Evolutionary conservation across 106 monocot species (phyloP), one percentile per base, ranked within the genome.

Genomic region (Narthecium ossifragum): DNA sequence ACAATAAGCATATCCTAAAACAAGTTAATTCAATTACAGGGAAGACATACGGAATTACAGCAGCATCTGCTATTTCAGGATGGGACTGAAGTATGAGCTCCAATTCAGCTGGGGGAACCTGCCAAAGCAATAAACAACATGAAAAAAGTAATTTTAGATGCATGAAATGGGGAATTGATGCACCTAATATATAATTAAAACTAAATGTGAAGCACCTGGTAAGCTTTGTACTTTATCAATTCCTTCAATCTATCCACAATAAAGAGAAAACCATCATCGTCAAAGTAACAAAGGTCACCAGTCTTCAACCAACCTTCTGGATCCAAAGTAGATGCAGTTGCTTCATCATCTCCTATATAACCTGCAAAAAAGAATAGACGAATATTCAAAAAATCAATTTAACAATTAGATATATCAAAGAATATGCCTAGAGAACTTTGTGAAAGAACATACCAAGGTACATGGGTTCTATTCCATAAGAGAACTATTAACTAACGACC

Each of bases 21-120:
- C n/a, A n/a, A n/a, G n/a, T n/a, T n/a, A n/a, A n/a, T n/a, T n/a
- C n/a, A n/a, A n/a, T n/a, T n/a, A n/a, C n/a, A n/a, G n/a, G n/a
- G n/a, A n/a, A n/a, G n/a, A 76, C 85, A 64, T 76, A 90, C 90
- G 90, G 90, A 48, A 90, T 76, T 17, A 90, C 85, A 24, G 90
- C 85, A 31, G 75, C 82, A 60, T 85, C 90, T 54, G 67, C 73
- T 34, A 90, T 82, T 58, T 70, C 76, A 12, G 69, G 63, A 65
- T 82, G 66, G 20, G 90, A 75, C 15, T 78, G 61, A 39, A 90
- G 90, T 56, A 90, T 68, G 9, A 67, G 72, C 85, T 90, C 90
- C 34, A 90, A 51, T 63, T 90, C 85, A 34, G 82, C 85, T 21
- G 90, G 90, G 39, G 90, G 76, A 4, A 88, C 87, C 82, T 82